A percentile compares a stretch with the other conserved stretches of the same genome.
Evolutionary conservation across 1,284 basidiomycete species (phyloP).

Genomic region (Acaromyces ingoldii): DNA sequence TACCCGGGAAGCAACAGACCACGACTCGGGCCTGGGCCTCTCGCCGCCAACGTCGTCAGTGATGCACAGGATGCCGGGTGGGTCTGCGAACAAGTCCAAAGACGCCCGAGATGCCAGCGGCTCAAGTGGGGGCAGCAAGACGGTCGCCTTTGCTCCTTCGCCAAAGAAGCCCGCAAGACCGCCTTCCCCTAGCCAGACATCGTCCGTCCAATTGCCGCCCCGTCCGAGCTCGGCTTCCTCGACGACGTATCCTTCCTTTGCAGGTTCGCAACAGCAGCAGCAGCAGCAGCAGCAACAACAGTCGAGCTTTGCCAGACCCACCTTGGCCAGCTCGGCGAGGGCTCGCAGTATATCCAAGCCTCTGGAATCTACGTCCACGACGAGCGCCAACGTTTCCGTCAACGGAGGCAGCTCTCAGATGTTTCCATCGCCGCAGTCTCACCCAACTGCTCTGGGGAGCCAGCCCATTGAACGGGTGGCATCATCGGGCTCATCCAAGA

Average conservation of each 20-base stretch:
- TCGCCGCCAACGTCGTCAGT: slow-evolving; percentile 6
- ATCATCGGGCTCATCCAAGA: not conserved
- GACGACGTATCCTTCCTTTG: no score
- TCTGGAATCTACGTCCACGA: no score
- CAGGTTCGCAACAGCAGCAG: not conserved
- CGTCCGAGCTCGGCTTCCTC: not conserved
- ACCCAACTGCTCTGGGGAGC: no score
- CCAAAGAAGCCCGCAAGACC: slow-evolving; percentile 27
- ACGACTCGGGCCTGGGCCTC: not conserved
- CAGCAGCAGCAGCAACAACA: not conserved
- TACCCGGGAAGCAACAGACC: not conserved
- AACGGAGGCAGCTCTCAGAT: no score
- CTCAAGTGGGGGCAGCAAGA: slow-evolving; percentile 9
- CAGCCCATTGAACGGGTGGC: not conserved
- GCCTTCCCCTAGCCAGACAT: not conserved
- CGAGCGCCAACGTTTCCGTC: no score
- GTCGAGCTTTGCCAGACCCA: slow-evolving; percentile 25
- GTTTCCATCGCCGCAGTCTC: no score
- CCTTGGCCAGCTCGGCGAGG: slow-evolving; percentile 30
- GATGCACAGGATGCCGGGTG: slow-evolving; percentile 3
- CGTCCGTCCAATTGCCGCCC: not conserved
- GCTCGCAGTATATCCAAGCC: slow-evolving; percentile 15
- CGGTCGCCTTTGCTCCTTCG: slow-evolving; percentile 42
- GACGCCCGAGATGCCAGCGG: not conserved
- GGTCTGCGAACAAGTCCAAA: not conserved